phyloP scores from a whole-genome alignment of 805 yeast genomes.

The Teunomyces funiuensis region DNA sequence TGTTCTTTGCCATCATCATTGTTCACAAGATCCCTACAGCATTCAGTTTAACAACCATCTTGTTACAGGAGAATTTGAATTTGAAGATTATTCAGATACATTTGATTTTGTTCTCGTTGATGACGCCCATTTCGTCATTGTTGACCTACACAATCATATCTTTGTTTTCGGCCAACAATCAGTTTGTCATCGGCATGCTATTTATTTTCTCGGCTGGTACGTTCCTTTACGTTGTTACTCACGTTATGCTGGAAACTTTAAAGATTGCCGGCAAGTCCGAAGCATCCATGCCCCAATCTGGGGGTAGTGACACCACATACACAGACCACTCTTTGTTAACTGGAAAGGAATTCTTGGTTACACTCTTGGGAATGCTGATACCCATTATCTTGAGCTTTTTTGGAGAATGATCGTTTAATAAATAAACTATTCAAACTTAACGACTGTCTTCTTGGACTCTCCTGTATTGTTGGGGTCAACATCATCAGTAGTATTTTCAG shows the following conservation, averaged over 20 bases:
- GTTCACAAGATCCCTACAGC: constrained; percentile 76
- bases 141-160: constrained; percentile 44
- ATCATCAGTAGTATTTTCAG: background rate
- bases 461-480: background rate
- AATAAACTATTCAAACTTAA: background rate
- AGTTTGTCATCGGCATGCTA: constrained; percentile 52
- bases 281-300: background rate
- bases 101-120: constrained; percentile 50
- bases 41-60: constrained; percentile 60
- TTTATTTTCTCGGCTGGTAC: constrained; percentile 70
- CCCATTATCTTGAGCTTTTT: constrained; percentile 27
- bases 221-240: constrained; percentile 68
- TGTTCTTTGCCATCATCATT: constrained; percentile 61
- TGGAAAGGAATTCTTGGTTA: constrained; percentile 15
- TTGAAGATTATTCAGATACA: constrained; percentile 41
- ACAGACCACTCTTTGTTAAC: constrained; percentile 8
- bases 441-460: background rate
- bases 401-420: constrained; percentile 13
- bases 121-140: constrained; percentile 64
- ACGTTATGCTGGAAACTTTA: constrained; percentile 43
- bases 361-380: constrained; percentile 25
- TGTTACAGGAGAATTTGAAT: constrained; percentile 41
- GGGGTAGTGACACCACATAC: constrained; percentile 6
- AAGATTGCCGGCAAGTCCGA: constrained; percentile 21
- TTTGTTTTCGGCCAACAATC: constrained; percentile 26